Evolutionary conservation across 2,329 filamentous ascomycete species (phyloP).

Genomic region (Whalleya microplaca): DNA sequence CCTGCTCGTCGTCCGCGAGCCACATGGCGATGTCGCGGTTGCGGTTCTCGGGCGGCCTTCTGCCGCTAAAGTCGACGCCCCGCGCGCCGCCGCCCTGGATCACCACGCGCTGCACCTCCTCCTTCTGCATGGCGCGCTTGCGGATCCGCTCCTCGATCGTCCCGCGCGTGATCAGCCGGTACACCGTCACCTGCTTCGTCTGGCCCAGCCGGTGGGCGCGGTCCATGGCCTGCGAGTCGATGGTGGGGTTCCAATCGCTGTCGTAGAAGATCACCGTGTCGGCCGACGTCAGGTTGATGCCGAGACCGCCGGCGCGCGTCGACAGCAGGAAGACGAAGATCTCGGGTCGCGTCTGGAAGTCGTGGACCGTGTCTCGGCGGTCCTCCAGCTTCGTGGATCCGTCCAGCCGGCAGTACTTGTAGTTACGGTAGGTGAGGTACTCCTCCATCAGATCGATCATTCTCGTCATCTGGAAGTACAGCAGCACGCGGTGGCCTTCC

Average conservation of each 20-base stretch:
- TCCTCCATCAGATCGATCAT: constrained; percentile 99
- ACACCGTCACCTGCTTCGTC: constrained; percentile 94
- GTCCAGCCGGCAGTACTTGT: constrained; percentile 96
- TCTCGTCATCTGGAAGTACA: constrained; percentile 99
- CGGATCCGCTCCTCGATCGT: constrained; percentile 98
- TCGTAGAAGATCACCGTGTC: constrained; percentile 99
- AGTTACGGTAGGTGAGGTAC: constrained; percentile 97
- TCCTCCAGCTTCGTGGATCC: constrained; percentile 98
- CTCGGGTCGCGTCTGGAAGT: constrained; percentile 92
- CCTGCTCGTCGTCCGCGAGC: constrained; percentile 96
- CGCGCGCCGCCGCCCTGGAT: constrained; percentile 87
- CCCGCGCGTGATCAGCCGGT: constrained; percentile 92
- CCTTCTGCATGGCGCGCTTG: constrained; percentile 95
- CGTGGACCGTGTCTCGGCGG: constrained; percentile 90
- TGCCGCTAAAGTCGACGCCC: constrained; percentile 95
- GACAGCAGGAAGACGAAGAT: constrained; percentile 98
- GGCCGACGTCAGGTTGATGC: constrained; percentile 94
- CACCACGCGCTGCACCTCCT: constrained; percentile 96
- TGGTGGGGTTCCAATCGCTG: constrained; percentile 98
- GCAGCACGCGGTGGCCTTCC: constrained; percentile 85
- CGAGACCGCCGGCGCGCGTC: constrained; percentile 93
- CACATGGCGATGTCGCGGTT: constrained; percentile 99
- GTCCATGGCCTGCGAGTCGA: constrained; percentile 99
- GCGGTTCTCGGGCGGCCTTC: constrained; percentile 82
- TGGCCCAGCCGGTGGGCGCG: constrained; percentile 96